Evolutionary conservation across 2,329 filamentous ascomycete species (phyloP).

Genomic region (Ophiocordyceps sinensis): DNA sequence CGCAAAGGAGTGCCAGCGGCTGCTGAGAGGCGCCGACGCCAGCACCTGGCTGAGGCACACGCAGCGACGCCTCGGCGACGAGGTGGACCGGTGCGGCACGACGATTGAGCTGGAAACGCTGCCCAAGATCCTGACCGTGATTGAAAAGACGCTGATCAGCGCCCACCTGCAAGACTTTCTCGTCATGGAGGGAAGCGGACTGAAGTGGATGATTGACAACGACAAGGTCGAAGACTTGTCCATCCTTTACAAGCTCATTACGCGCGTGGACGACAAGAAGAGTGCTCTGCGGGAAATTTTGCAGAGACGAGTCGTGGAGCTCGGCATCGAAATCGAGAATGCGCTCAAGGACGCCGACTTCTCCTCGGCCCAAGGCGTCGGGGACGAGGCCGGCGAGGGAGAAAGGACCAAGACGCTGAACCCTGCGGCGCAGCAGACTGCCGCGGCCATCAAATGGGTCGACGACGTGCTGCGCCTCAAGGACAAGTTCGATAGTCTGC

Average conservation of each 20-base stretch:
- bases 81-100: constrained; percentile 68
- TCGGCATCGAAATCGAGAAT: constrained; percentile 74
- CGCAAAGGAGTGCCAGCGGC: constrained; percentile 52
- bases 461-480: constrained; percentile 79
- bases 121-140: constrained; percentile 58
- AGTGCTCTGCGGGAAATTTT: constrained; percentile 54
- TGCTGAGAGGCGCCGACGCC: constrained; percentile 68
- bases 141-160: constrained; percentile 69
- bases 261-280: constrained; percentile 64
- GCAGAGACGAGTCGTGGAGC: constrained; percentile 59
- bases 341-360: constrained; percentile 41
- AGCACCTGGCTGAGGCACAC: constrained; percentile 69
- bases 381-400: constrained; percentile 32
- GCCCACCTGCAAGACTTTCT: constrained; percentile 70
- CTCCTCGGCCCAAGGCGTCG: constrained; percentile 24
- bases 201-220: constrained; percentile 84
- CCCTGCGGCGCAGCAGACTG: constrained; percentile 62
- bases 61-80: constrained; percentile 60
- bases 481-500: constrained; percentile 76
- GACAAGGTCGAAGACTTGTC: constrained; percentile 64
- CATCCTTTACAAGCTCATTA: constrained; percentile 69
- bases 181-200: constrained; percentile 68
- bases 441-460: constrained; percentile 86
- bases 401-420: constrained; percentile 21
- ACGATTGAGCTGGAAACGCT: constrained; percentile 62